These are phyloP conservation scores for Suillus alpinus DNA, from an alignment of 768 basidiomycete species.

Conservation along the genomic window DNA sequence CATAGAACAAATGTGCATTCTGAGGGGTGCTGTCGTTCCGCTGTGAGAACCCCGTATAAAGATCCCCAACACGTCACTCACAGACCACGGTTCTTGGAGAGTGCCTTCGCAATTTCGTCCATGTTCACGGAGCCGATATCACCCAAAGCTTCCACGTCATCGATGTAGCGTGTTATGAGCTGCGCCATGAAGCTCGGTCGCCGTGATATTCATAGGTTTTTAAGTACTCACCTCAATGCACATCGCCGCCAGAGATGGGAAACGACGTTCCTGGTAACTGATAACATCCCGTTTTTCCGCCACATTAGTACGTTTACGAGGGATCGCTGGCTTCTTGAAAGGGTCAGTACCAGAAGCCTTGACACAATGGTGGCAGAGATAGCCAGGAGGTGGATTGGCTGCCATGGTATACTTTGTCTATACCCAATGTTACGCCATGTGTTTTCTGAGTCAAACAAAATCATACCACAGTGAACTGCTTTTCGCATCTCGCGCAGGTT, in stretches of 20 bases:
- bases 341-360: slow-evolving; percentile 77
- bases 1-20: slow-evolving; percentile 85
- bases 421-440: background rate
- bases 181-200: slow-evolving; percentile 24
- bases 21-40: slow-evolving; percentile 56
- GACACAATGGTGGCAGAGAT: slow-evolving; percentile 81
- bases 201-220: background rate
- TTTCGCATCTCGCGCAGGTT: slow-evolving; percentile 76
- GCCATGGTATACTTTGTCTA: slow-evolving; percentile 88
- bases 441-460: background rate
- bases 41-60: background rate
- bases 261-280: slow-evolving; percentile 64
- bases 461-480: slow-evolving; percentile 82
- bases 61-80: slow-evolving; percentile 37
- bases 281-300: slow-evolving; percentile 67
- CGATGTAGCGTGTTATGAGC: slow-evolving; percentile 83
- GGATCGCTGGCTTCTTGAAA: slow-evolving; percentile 73
- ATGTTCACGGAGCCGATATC: slow-evolving; percentile 84
- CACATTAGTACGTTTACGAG: slow-evolving; percentile 59
- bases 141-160: slow-evolving; percentile 86
- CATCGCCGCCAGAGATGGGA: slow-evolving; percentile 69
- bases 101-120: slow-evolving; percentile 78
- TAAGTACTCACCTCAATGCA: slow-evolving; percentile 66
- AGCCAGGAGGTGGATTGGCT: slow-evolving; percentile 67
- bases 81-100: slow-evolving; percentile 81